These are phyloP conservation scores for Trichoderma guizhouense DNA, from an alignment of 2,329 filamentous ascomycete genomes.

Conservation along the genomic window DNA sequence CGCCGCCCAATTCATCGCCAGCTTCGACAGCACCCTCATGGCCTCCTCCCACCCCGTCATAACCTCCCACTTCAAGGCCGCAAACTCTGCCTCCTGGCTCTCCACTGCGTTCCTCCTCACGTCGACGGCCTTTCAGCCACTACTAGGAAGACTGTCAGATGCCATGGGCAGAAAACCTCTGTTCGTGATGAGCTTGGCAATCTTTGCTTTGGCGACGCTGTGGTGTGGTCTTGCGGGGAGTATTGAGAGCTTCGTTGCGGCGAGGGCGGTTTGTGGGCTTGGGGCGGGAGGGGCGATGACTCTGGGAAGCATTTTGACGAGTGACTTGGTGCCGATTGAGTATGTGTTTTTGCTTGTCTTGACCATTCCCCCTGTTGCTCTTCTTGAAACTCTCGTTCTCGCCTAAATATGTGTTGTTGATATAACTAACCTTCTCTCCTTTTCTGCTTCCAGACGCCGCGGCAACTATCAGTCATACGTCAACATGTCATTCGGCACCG, in stretches of 20 bases:
- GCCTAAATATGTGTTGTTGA: not conserved
- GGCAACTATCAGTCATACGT: slow-evolving; percentile 71
- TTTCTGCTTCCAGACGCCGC: slow-evolving; percentile 39
- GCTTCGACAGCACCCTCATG: slow-evolving; percentile 79
- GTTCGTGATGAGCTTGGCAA: slow-evolving; percentile 59
- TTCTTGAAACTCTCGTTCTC: not conserved
- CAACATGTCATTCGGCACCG: slow-evolving; percentile 62
- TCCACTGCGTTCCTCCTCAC: slow-evolving; percentile 77
- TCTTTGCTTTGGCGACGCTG: slow-evolving; percentile 63
- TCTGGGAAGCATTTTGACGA: slow-evolving; percentile 67
- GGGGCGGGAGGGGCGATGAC: slow-evolving; percentile 70
- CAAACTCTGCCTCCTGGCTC: slow-evolving; percentile 78
- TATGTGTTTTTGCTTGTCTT: slow-evolving; percentile 35
- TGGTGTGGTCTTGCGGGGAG: slow-evolving; percentile 67
- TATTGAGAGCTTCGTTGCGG: slow-evolving; percentile 68
- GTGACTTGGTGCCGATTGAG: slow-evolving; percentile 71
- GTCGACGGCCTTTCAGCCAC: slow-evolving; percentile 70
- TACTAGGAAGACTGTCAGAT: slow-evolving; percentile 72
- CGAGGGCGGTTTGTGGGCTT: slow-evolving; percentile 67
- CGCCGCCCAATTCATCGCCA: slow-evolving; percentile 55
- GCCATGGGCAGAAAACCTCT: slow-evolving; percentile 65
- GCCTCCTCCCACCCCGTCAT: slow-evolving; percentile 78
- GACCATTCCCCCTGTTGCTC: not conserved
- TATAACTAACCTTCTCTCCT: not conserved
- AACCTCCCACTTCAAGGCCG: slow-evolving; percentile 73